Base-by-base conservation (phyloP, 2,329 filamentous ascomycete species). In the Parascedosporium putredinis region DNA sequence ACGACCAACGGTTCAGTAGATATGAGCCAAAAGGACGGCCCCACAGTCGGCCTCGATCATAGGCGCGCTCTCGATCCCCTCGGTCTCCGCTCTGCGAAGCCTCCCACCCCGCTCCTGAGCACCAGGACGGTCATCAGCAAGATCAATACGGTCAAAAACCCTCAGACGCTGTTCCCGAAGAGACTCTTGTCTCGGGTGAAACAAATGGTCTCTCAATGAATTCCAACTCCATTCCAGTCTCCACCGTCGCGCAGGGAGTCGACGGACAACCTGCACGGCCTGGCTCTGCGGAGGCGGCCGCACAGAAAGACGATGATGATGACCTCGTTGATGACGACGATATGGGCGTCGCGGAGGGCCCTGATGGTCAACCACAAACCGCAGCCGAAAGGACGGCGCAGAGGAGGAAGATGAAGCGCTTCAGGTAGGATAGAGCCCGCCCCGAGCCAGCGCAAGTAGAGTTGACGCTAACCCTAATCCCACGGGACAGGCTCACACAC, bases 401-500 rank as follows among this genome's bases (percentile, higher is more conserved):
- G 57, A 69, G 75, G 48, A 73, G 76, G 55, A 84, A 83, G 63
- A 83, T 83, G 86, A 91, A 91, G 72, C 75, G 87, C 51, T 91
- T 91, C 62, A 79, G 85, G 84, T 87, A 73, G 55, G 66, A n/a
- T n/a, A n/a, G n/a, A n/a, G n/a, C n/a, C n/a, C n/a, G n/a, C n/a
- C n/a, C n/a, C n/a, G n/a, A n/a, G n/a, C n/a, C n/a, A n/a, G n/a
- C n/a, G n/a, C n/a, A n/a, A n/a, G n/a, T n/a, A n/a, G n/a, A n/a
- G n/a, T n/a, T n/a, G n/a, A n/a, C n/a, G n/a, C n/a, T n/a, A n/a
- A n/a, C n/a, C n/a, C n/a, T n/a, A n/a, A n/a, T n/a, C n/a, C n/a
- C n/a, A n/a, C 18, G 40, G 8, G 45, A 25, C 59, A 94, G 90
- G 56, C 81, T 97, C 55, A 95, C 90, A 1, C 90, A 96, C 65